Evolutionary conservation across 352 stramenopile genomes (phyloP), one percentile per base, ranked within the genome.

Genomic region (Pythium volutum): DNA sequence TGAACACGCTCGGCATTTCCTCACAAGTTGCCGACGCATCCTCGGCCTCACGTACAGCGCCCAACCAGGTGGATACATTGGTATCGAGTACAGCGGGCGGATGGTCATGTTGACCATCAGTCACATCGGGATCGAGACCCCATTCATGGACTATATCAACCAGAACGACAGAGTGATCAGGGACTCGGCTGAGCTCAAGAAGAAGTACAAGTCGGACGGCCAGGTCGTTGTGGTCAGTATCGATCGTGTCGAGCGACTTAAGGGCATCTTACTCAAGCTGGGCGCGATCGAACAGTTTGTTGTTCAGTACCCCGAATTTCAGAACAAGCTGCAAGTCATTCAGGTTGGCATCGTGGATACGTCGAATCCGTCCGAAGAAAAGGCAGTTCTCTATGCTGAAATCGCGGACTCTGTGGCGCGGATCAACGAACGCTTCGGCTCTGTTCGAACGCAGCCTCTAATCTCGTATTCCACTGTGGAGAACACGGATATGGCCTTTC

Each of bases 1-100:
- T 77, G 96, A 99, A 74, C 98, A 99, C 67, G 95, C 96, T 31
- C 87, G 97, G 22, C 97, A 99, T 73, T 99, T 99, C 77, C 72
- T 99, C 49, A 99, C 96, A 33, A 98, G 89, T 65, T 98, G 96
- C 73, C 80, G 84, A 42, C 85, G 87, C 48, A 93, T 95, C 58
- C 76, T 96, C 39, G 87, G 87, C 0, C 68, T 96, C 27, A 93
- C 90, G 62, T 94, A 95, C 64, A 97, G 88, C 23, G 91, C 97
- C 22, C 93, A 98, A 71, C 84, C 87, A 16, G 88, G 85, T 36
- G 85, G 85, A 9, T 93, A 98, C 64, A 92, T 98, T 55, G 90
- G 89, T 23, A 95, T 99, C 39, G 90, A 99, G 66, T 98, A 98
- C 69, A 98, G 96, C 73, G 97, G 97, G 33, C 84, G 97, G 20